phyloP scores from a whole-genome alignment of 257 asterid species.

The Vinca minor region DNA sequence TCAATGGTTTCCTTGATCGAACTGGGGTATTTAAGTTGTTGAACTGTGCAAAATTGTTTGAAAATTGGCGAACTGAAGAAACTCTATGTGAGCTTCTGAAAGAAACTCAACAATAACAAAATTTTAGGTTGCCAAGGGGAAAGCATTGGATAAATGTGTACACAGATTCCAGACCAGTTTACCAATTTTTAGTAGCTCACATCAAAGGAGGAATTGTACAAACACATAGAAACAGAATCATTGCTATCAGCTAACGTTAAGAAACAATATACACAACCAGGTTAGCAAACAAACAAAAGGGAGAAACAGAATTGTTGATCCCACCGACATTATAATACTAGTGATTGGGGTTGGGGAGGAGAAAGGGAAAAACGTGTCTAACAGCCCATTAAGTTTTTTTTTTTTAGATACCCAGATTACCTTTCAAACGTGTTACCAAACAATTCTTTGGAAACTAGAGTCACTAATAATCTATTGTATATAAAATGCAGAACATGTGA shows the following conservation, averaged over 20 bases:
- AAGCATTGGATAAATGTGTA: not conserved
- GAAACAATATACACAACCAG: not conserved
- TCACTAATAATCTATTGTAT: not conserved
- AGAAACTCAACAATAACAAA: not conserved
- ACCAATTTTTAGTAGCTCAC: not conserved
- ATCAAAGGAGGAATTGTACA: not conserved
- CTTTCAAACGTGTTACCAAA: not conserved
- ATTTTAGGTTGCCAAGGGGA: not conserved
- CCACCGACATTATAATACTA: not conserved
- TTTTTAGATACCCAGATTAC: not conserved
- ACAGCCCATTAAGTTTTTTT: not conserved
- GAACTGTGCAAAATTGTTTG: constrained; percentile 80
- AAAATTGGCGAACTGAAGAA: constrained; percentile 70
- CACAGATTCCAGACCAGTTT: not conserved
- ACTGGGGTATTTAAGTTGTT: constrained; percentile 58
- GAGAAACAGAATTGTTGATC: not conserved
- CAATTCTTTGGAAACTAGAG: not conserved
- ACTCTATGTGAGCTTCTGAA: constrained; percentile 53
- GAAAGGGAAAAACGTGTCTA: not conserved
- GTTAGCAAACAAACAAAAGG: not conserved
- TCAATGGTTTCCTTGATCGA: constrained; percentile 74
- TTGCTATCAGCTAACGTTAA: not conserved
- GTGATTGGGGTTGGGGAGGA: not conserved
- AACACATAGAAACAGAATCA: not conserved
- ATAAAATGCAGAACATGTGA: not conserved